phyloP scores from a whole-genome alignment of 2,329 filamentous ascomycete species.

The Xylariaceae sp. region DNA sequence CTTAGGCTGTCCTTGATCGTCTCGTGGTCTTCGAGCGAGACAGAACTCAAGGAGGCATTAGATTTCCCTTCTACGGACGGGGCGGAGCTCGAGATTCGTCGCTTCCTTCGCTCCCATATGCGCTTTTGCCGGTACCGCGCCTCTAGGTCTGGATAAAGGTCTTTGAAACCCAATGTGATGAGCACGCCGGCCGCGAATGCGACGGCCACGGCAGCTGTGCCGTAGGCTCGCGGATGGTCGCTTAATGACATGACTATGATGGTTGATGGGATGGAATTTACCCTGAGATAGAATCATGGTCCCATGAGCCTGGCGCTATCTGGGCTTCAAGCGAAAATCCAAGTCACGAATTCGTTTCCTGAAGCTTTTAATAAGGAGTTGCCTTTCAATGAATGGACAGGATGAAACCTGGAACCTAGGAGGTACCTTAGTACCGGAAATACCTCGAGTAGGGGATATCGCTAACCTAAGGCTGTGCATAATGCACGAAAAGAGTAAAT shows the following conservation, averaged over 20 bases:
- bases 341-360: not conserved
- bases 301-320: not conserved
- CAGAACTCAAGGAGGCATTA: conserved; percentile 43
- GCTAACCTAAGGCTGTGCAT: not conserved
- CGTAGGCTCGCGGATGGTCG: conserved; percentile 57
- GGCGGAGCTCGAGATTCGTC: conserved; percentile 8
- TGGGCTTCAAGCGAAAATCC: no score
- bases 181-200: conserved; percentile 75
- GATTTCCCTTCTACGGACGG: conserved; percentile 27
- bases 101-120: conserved; percentile 23
- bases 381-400: no score
- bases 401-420: not conserved
- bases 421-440: not conserved
- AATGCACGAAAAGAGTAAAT: not conserved
- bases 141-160: conserved; percentile 71
- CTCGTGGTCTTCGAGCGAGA: conserved; percentile 54
- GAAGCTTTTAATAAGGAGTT: no score
- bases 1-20: conserved; percentile 23
- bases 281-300: conserved; percentile 6
- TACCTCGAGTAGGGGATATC: not conserved
- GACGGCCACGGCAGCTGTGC: conserved; percentile 58
- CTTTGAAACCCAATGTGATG: conserved; percentile 71
- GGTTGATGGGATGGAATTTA: not conserved
- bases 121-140: conserved; percentile 50
- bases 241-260: conserved; percentile 49